Evolutionary conservation across 345 rosid species (phyloP).

Genomic region (Citrus hindsii): DNA sequence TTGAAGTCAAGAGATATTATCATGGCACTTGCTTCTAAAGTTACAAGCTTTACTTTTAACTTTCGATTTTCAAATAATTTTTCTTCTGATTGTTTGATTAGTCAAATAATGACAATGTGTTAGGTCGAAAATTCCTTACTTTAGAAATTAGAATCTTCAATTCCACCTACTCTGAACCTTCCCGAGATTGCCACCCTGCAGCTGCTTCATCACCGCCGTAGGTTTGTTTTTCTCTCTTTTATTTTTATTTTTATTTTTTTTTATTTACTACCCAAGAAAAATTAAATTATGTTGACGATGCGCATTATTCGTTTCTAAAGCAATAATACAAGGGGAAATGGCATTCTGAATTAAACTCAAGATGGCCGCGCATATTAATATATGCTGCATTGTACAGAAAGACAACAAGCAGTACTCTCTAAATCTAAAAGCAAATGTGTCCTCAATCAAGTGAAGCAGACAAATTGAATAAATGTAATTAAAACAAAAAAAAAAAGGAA

Average conservation of each 20-base stretch:
- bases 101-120: constrained; percentile 29
- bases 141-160: constrained; percentile 14
- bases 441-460: no score
- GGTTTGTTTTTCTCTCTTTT: not conserved
- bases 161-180: constrained; percentile 23
- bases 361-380: no score
- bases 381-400: no score
- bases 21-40: not conserved
- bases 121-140: constrained; percentile 20
- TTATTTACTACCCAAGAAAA: not conserved
- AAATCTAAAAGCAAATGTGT: no score
- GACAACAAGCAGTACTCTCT: no score
- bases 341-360: no score
- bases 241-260: no score
- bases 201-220: not conserved
- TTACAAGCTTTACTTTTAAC: not conserved
- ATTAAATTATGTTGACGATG: not conserved
- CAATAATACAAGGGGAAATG: no score
- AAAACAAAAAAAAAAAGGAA: no score
- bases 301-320: not conserved
- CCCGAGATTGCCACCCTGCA: constrained; percentile 1
- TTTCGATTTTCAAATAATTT: not conserved
- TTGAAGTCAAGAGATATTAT: constrained; percentile 15
- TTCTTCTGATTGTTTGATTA: constrained; percentile 9
- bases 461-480: no score